phyloP scores from a whole-genome alignment of 148 eudicot species.

The Drosera capensis region DNA sequence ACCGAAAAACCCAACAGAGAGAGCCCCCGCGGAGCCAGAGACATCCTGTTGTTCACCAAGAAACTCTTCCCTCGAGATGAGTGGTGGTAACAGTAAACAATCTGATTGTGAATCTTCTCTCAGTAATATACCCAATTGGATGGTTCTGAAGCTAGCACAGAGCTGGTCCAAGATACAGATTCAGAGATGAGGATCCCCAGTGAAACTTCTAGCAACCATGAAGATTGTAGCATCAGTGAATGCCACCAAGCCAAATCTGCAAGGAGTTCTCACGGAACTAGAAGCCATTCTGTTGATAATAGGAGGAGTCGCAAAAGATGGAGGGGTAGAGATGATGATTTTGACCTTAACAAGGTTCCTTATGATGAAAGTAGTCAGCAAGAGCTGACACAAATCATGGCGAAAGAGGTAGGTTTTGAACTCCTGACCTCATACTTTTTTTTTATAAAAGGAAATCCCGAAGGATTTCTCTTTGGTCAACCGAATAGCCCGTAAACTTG shows the following conservation, averaged over 20 bases:
- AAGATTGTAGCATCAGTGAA: slow-evolving; percentile 81
- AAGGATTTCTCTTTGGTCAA: too few relatives aligned
- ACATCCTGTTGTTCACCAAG: slow-evolving; percentile 25
- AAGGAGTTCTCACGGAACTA: slow-evolving; percentile 30
- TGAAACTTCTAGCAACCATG: slow-evolving; percentile 32
- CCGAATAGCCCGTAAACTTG: too few relatives aligned
- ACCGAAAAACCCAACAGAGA: too few relatives aligned
- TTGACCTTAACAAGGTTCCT: slow-evolving; percentile 15
- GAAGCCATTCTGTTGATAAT: slow-evolving; percentile 34
- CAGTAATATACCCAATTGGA: slow-evolving; percentile 25
- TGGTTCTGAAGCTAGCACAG: slow-evolving; percentile 37
- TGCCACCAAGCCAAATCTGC: slow-evolving; percentile 19
- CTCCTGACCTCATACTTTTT: too few relatives aligned
- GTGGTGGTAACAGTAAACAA: slow-evolving; percentile 24
- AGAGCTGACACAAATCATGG: slow-evolving; percentile 14
- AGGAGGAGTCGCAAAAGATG: slow-evolving; percentile 80
- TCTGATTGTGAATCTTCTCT: slow-evolving; percentile 48
- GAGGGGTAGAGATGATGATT: slow-evolving; percentile 62
- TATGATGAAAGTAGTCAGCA: slow-evolving; percentile 19
- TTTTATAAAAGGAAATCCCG: too few relatives aligned
- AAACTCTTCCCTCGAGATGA: slow-evolving; percentile 27
- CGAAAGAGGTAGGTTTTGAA: slow-evolving; percentile 8
- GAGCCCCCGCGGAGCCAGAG: too few relatives aligned
- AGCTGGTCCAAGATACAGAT: slow-evolving; percentile 29
- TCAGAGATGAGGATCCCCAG: slow-evolving; percentile 45